Evolutionary conservation across 192 early-diverging fungal species (phyloP).

Genomic region (Spinellus fusiger): DNA sequence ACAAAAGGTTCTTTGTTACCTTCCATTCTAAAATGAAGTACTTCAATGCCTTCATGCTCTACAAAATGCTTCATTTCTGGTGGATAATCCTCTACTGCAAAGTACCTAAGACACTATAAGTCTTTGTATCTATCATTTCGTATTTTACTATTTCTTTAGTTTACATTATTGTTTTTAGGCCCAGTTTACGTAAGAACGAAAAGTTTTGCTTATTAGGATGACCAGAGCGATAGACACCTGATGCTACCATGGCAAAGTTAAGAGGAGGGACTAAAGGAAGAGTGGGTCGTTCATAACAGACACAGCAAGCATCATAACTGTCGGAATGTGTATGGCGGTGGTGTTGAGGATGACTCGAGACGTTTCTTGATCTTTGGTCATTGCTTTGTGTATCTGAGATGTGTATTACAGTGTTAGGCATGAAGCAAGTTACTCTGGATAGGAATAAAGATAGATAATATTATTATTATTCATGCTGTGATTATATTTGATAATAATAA

Average conservation of each 20-base stretch:
- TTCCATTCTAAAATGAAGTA: constrained; percentile 73
- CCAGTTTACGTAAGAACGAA: constrained; percentile 81
- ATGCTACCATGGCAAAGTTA: constrained; percentile 92
- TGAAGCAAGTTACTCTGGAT: no score
- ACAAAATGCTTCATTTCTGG: constrained; percentile 72
- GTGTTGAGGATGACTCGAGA: not conserved
- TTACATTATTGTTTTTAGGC: constrained; percentile 85
- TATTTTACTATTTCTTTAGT: not conserved
- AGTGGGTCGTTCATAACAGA: constrained; percentile 35
- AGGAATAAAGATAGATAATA: no score
- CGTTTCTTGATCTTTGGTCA: not conserved
- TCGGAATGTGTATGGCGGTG: not conserved
- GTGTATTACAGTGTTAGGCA: not conserved
- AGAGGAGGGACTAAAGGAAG: constrained; percentile 79
- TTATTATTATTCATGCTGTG: not conserved
- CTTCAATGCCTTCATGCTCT: constrained; percentile 61
- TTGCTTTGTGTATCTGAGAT: not conserved
- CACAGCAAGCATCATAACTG: constrained; percentile 14
- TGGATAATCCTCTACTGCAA: constrained; percentile 42
- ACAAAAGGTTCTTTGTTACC: constrained; percentile 83
- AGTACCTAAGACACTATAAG: constrained; percentile 20
- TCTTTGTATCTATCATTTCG: not conserved
- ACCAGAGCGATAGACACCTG: constrained; percentile 91
- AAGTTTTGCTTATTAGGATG: constrained; percentile 89
- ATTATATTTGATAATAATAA: not conserved